Evolutionary conservation across 768 basidiomycete species (phyloP), one percentile per base, ranked within the genome.

Genomic region (Atractiella rhizophila): DNA sequence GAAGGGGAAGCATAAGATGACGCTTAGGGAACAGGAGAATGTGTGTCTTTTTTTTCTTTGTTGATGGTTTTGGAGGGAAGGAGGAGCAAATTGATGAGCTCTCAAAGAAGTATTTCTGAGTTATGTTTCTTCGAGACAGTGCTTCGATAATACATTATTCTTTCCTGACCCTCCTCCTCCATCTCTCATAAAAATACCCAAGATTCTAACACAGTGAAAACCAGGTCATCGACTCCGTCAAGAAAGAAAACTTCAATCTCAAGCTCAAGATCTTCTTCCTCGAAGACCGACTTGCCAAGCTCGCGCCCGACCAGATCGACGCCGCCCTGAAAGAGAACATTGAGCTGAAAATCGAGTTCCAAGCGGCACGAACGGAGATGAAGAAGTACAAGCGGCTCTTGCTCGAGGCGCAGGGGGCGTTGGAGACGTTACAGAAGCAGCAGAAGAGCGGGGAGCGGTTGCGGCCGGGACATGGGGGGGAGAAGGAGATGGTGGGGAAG

Each of bases 221-320:
- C n/a, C 53, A 96, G 86, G 79, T 86, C 58, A 81, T 91, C 55
- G 83, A 96, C 60, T 73, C 73, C 47, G 70, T 85, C 53, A 85
- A 88, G 63, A 91, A 86, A 58, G 86, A 96, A 58, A 88, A 88
- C 64, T 94, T 96, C 58, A 76, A 75, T 54, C 74, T 98, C 56
- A 91, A 94, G 59, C 69, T 96, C 38, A 79, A 83, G 44, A 79
- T 94, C 3, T 83, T 91, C 55, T 88, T 91, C 56, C 69, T 91
- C 31, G 81, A 94, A 59, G 83, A 96, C 53, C 74, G 80, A 33
- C 68, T 98, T 11, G 76, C 76, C 2, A 73, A 80, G 51, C 71
- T 85, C 35, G 47, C 48, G 6, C 50, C 50, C 9, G 83, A 88
- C 56, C 77, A 91, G 54, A 77, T 86, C 56, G 78, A 91, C 53